Evolutionary conservation across 2,329 filamentous ascomycete species (phyloP).

Genomic region (Cercospora brassicicola): DNA sequence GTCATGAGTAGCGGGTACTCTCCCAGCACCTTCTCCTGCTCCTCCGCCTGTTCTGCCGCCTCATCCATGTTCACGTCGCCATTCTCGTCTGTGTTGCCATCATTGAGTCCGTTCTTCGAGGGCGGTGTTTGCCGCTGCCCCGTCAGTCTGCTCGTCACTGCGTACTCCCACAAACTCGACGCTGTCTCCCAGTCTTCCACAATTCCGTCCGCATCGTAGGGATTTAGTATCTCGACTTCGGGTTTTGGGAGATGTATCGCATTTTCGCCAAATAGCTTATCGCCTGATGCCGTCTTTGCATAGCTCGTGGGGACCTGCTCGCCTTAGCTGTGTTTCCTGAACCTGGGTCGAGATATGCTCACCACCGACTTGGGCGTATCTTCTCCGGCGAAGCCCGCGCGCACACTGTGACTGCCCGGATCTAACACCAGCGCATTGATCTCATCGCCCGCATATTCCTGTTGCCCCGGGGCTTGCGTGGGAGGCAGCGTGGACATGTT

Average conservation of each 20-base stretch:
- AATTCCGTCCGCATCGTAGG: conserved; percentile 82
- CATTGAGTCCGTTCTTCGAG: conserved; percentile 75
- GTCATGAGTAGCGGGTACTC: conserved; percentile 93
- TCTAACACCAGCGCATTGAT: conserved; percentile 96
- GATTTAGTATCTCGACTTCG: conserved; percentile 82
- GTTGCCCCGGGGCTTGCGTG: conserved; percentile 41
- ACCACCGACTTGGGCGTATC: conserved; percentile 93
- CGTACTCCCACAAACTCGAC: conserved; percentile 85
- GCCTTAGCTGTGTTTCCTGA: background rate
- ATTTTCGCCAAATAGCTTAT: conserved; percentile 82
- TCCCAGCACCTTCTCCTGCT: conserved; percentile 70
- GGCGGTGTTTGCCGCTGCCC: conserved; percentile 69
- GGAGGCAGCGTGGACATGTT: conserved; percentile 33
- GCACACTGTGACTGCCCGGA: conserved; percentile 84
- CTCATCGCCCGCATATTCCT: conserved; percentile 71
- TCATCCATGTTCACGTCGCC: conserved; percentile 55
- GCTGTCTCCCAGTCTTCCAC: conserved; percentile 97
- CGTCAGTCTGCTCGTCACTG: conserved; percentile 84
- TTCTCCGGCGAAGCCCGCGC: conserved; percentile 96
- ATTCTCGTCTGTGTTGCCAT: conserved; percentile 55
- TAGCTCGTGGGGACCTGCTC: conserved; percentile 71
- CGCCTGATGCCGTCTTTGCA: conserved; percentile 58
- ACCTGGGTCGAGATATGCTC: background rate
- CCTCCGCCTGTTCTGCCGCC: conserved; percentile 58
- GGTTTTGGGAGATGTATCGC: conserved; percentile 74